A percentile compares a stretch with the other conserved stretches of the same genome.
These are phyloP conservation scores for Prosopis cineraria DNA, from an alignment of 306 rosid species.

Conservation along the genomic window DNA sequence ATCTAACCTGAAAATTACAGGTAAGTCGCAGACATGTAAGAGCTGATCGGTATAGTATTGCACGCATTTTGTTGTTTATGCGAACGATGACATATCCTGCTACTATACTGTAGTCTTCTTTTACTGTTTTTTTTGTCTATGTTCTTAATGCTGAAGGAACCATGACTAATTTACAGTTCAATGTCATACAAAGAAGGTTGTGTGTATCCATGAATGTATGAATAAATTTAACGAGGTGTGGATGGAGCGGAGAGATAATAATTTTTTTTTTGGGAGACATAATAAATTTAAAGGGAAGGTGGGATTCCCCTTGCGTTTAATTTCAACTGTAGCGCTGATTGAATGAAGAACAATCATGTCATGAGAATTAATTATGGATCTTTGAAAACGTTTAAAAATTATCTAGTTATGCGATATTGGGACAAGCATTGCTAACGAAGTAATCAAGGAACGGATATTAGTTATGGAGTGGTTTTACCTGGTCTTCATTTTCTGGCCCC, in stretches of 20 bases:
- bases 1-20: conserved; percentile 7
- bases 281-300: too few relatives aligned
- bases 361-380: neutral
- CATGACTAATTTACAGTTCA: neutral
- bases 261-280: too few relatives aligned
- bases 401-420: neutral
- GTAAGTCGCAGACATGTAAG: neutral
- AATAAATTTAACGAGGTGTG: neutral
- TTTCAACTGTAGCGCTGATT: neutral
- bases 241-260: neutral
- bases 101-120: neutral
- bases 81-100: conserved; percentile 4
- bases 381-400: neutral
- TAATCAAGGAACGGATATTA: too few relatives aligned
- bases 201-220: neutral
- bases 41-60: neutral
- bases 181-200: neutral
- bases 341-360: neutral
- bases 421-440: neutral
- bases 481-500: neutral
- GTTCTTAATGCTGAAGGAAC: neutral
- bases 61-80: neutral
- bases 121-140: conserved; percentile 2
- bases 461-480: too few relatives aligned
- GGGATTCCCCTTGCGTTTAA: neutral